phyloP scores from a whole-genome alignment of 768 basidiomycete genomes.

The Termitomyces sp. region DNA sequence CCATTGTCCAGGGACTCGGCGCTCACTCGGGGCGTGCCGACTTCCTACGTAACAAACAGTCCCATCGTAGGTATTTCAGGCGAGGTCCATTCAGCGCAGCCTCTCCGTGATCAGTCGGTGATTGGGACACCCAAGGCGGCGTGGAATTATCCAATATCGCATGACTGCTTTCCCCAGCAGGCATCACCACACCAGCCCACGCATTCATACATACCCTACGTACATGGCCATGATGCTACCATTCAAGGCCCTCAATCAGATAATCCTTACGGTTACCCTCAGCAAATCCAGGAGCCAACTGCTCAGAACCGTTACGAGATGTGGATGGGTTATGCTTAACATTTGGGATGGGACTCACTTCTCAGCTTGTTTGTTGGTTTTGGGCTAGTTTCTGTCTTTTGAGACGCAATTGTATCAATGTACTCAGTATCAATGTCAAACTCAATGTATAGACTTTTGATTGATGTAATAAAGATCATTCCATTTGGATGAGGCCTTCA shows the following conservation, averaged over 20 bases:
- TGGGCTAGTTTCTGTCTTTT: background rate
- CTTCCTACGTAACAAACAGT: constrained; percentile 4
- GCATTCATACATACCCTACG: constrained; percentile 4
- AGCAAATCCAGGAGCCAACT: constrained; percentile 10
- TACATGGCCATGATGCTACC: background rate
- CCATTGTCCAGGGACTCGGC: constrained; percentile 1
- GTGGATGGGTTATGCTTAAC: constrained; percentile 27
- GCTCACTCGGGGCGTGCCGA: background rate
- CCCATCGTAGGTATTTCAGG: background rate
- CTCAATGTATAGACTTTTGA: background rate
- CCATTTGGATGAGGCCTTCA: constrained; percentile 54
- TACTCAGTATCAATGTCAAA: background rate
- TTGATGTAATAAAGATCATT: constrained; percentile 17
- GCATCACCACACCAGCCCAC: background rate
- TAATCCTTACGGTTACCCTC: constrained; percentile 1
- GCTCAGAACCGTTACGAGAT: constrained; percentile 29
- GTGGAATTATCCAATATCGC: constrained; percentile 2
- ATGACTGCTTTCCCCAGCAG: constrained; percentile 6
- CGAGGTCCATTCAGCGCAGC: constrained; percentile 1
- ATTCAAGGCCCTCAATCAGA: background rate
- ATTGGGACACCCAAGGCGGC: background rate
- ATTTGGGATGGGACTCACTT: background rate
- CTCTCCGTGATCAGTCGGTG: constrained; percentile 1
- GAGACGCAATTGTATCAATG: background rate
- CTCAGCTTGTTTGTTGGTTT: background rate